Percentiles rank a stretch among this genome's conserved stretches.
Conservation (phyloP, 768 basidiomycete genomes). For the Phlebiopsis gigantea region DNA sequence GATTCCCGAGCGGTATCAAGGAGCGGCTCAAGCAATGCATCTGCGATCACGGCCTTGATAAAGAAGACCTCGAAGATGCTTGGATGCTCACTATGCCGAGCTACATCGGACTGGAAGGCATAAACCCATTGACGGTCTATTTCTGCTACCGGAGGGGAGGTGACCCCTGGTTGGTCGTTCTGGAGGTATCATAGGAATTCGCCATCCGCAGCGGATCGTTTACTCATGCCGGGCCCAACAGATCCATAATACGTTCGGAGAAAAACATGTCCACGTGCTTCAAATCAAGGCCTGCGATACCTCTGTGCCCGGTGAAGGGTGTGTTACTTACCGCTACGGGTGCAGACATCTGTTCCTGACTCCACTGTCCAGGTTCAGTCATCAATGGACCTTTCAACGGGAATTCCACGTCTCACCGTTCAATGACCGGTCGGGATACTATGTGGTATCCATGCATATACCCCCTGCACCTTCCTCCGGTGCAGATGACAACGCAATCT, state of each 20-base stretch:
- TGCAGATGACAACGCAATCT: slow-evolving; percentile 13
- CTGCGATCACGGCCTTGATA: slow-evolving; percentile 22
- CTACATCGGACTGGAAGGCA: slow-evolving; percentile 59
- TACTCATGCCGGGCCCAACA: slow-evolving; percentile 16
- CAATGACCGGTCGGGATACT: slow-evolving; percentile 65
- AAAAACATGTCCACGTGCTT: slow-evolving; percentile 57
- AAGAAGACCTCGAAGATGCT: slow-evolving; percentile 36
- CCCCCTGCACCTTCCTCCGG: slow-evolving; percentile 30
- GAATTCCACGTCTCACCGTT: slow-evolving; percentile 76
- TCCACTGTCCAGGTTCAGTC: slow-evolving; percentile 38
- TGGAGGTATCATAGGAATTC: slow-evolving; percentile 43
- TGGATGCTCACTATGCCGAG: slow-evolving; percentile 79
- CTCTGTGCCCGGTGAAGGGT: slow-evolving; percentile 27
- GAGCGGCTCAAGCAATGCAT: slow-evolving; percentile 38
- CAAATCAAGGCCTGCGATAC: slow-evolving; percentile 40
- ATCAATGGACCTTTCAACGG: slow-evolving; percentile 63
- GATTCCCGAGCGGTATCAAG: slow-evolving; percentile 26
- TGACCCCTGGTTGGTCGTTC: slow-evolving; percentile 37
- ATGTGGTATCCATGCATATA: slow-evolving; percentile 47
- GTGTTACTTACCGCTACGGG: not conserved
- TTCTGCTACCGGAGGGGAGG: slow-evolving; percentile 45
- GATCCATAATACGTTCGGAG: slow-evolving; percentile 74
- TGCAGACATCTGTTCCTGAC: not conserved
- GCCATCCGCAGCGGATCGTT: not conserved
- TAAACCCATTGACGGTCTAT: slow-evolving; percentile 68